Evolutionary conservation across 371 early-diverging fungal genomes (phyloP), one percentile per base, ranked within the genome.

Genomic region (Dipsacomyces acuminosporus): DNA sequence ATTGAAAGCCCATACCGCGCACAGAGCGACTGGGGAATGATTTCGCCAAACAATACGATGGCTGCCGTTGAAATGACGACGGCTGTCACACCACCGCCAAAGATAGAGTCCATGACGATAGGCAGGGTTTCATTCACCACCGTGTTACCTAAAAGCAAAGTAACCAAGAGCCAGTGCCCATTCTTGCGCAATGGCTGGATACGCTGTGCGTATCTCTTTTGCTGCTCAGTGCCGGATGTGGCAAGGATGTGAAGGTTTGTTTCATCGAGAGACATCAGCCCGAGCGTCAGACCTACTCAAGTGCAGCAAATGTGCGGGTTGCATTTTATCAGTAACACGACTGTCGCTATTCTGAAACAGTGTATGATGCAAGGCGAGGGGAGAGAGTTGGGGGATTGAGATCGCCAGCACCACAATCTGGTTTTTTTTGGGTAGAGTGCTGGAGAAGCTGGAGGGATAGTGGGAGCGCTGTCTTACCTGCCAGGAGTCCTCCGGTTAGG

Each of bases 61-160:
- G 91, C 65, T 0, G 79, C 85, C 2, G 93, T 93, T 2, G 95
- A 95, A 8, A 85, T 79, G 4, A 94, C 66, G 44, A 97, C 83
- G 2, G 98, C 98, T n/a, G 73, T 77, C 48, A 84, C 79, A 45
- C 91, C 24, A 44, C 89, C 88, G 36, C 85, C 85, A 9, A 85
- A 71, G 1, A 89, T 76, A 9, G 77, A 77, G 57, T 93, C 89
- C 45, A 92, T 76, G 53, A 97, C 80, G 38, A 96, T 90, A 3
- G 98, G 98, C 42, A 97, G 72, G 0, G 96, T 89, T 70, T 95
- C 94, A 73, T 96, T 96, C 41, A 94, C 81, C 18, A 97, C 77
- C 11, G 91, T 91, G 74, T 95, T 97, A 7, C 88, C 82, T 19
- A 97, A 69, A 30, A 97, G 63, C 41, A 97, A 73, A 3, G 96